phyloP scores from a whole-genome alignment of 1,139 yeast genomes.

The Zygotorulaspora mrakii region DNA sequence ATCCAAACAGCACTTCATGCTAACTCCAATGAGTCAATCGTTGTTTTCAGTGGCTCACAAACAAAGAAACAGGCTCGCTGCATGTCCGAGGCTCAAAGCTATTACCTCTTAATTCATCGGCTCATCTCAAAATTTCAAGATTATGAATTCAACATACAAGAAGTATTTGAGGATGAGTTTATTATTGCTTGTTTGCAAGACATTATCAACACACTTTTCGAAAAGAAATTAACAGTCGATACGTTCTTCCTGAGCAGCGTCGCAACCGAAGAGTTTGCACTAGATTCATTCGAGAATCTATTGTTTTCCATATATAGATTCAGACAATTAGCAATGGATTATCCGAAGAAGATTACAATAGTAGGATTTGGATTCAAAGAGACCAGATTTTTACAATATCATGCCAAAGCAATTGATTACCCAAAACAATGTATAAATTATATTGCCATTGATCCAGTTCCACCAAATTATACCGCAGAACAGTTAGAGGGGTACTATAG shows the following conservation, averaged over 20 bases:
- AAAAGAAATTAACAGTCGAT: constrained; percentile 12
- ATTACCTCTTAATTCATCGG: constrained; percentile 37
- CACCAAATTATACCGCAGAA: constrained; percentile 33
- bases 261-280: constrained; percentile 60
- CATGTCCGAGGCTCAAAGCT: constrained; percentile 59
- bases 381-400: constrained; percentile 53
- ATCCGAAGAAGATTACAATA: constrained; percentile 53
- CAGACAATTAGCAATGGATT: constrained; percentile 44
- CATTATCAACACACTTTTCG: constrained; percentile 10
- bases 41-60: constrained; percentile 70
- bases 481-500: constrained; percentile 36
- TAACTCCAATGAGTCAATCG: constrained; percentile 29
- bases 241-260: constrained; percentile 21
- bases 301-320: constrained; percentile 59
- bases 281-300: constrained; percentile 80
- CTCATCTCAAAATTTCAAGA: constrained; percentile 18
- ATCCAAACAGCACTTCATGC: constrained; percentile 37
- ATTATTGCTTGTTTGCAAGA: constrained; percentile 7
- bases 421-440: constrained; percentile 38
- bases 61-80: constrained; percentile 55
- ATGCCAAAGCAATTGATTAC: constrained; percentile 41
- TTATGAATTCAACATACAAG: constrained; percentile 9
- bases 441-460: constrained; percentile 61
- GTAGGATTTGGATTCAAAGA: constrained; percentile 75
- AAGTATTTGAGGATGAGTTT: constrained; percentile 18